Base-by-base conservation (phyloP, 192 early-diverging fungal genomes). In the Coemansia sp. region DNA sequence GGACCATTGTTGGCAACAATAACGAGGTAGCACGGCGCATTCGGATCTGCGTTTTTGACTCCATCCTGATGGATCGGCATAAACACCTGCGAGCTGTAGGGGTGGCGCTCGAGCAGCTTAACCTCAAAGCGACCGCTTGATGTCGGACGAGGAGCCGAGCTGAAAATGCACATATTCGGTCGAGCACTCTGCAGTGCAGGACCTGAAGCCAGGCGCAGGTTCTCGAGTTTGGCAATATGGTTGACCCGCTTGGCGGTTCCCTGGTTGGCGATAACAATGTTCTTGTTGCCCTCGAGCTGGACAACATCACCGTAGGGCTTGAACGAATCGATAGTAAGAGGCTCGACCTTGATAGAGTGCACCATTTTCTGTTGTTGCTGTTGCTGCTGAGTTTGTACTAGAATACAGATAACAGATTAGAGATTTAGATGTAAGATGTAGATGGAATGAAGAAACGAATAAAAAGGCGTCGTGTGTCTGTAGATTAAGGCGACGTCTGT, bases 51-150 rank as follows among this genome's bases (percentile, higher is more conserved):
- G 48, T 18, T 34, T 43, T 46, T 49, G 39, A 56, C 61, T 46
- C 63, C 65, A 40, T 57, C 42, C 59, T 64, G 55, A 53, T 59
- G 50, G 65, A 95, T 89, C 9, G 93, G 93, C 54, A 93, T 83
- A 78, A 95, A 95, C 27, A 86, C 73, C 67, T 94, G 93, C 1
- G 89, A 85, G 30, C 89, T 91, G 78, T 87, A 89, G 18, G 85
- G 80, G 55, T 95, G 93, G 13, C 91, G 81, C 77, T 95, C 93
- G 23, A 95, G 78, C 27, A 95, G 60, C 61, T 84, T 83, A 44
- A 90, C 73, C 38, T 70, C 69, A 64, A 93, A 84, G 13, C 70
- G 80, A 4, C 83, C 57, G 17, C 57, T 62, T 27, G 43, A 34
- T 0, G 66, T 68, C 13, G 69, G 68, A 14, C 69, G 66, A 6